Percentiles rank a stretch among this genome's conserved stretches.
Conservation (phyloP, 176 grass and related monocot genomes). For the Elymus sibiricus region DNA sequence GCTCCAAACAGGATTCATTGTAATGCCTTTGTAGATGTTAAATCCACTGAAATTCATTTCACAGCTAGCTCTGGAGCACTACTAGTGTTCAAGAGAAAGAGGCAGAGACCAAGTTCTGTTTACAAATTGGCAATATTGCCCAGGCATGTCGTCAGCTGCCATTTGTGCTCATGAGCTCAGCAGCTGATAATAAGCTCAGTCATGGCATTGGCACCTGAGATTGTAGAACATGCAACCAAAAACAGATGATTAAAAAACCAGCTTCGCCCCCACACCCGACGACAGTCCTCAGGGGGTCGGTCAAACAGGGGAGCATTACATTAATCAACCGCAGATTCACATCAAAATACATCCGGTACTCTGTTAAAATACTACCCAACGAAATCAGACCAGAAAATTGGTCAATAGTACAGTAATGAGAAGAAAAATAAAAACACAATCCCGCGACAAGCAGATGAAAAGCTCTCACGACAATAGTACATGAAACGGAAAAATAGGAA, state of each 20-base stretch:
- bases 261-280: neutral
- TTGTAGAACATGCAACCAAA: neutral
- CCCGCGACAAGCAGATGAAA: constrained; percentile 24
- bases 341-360: constrained; percentile 51
- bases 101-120: neutral
- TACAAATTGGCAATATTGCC: neutral
- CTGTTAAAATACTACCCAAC: constrained; percentile 41
- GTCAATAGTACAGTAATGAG: constrained; percentile 39
- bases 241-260: neutral
- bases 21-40: too few relatives aligned
- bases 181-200: too few relatives aligned
- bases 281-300: neutral
- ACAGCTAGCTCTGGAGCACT: neutral
- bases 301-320: constrained; percentile 31
- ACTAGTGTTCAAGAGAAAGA: neutral
- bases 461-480: constrained; percentile 50
- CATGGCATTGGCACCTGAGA: neutral
- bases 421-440: constrained; percentile 38
- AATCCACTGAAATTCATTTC: neutral
- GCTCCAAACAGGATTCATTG: neutral
- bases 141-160: neutral
- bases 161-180: neutral
- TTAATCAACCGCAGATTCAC: constrained; percentile 53
- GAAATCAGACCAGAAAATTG: constrained; percentile 29
- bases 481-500: constrained; percentile 39